Evolutionary conservation across 108 stramenopile genomes (phyloP), one percentile per base, ranked within the genome.

Genomic region (Nannochloropsis gaditana): DNA sequence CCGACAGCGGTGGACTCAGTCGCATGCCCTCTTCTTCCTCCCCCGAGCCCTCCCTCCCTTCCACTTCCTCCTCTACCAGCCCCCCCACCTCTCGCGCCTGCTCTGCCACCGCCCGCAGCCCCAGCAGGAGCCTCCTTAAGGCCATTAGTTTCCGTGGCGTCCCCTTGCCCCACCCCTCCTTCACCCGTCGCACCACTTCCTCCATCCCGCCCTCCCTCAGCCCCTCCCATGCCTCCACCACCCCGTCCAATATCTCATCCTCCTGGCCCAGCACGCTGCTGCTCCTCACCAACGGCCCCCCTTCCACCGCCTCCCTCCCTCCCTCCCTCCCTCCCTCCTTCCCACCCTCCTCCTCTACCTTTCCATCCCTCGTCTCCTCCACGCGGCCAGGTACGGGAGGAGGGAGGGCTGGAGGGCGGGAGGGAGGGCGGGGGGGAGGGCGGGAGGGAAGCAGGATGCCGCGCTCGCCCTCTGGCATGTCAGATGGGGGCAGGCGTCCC

Each of bases 291-390:
- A 50, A 15, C 47, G 47, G 15, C 47, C 47, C 47, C 11, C 47
- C 47, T 31, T 31, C 31, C 31, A 31, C 31, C 31, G 31, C 31
- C 47, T 50, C 47, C 47, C 47, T 50, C 1, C 11, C 47, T 50
- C 47, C 47, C 47, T 50, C 47, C 47, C 47, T 50, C 47, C 47
- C 47, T 10, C 47, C 47, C 47, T 50, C 47, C 47, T 50, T 50
- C 47, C 15, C 47, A 10, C 47, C 47, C 10, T 15, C 47, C 47
- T 50, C 0, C 47, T 50, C 11, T 1, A 1, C 31, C 31, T 1
- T 31, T 31, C 1, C 31, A 31, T 31, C 31, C 31, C 31, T 31
- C 31, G 31, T 31, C 31, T 31, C 31, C 31, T 1, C 31, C 31
- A 31, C 1, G 31, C 31, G 31, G 31, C 31, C 1, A 31, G 31